Evolutionary conservation across 2,329 filamentous ascomycete species (phyloP).

Genomic region (Penicillium hordei): DNA sequence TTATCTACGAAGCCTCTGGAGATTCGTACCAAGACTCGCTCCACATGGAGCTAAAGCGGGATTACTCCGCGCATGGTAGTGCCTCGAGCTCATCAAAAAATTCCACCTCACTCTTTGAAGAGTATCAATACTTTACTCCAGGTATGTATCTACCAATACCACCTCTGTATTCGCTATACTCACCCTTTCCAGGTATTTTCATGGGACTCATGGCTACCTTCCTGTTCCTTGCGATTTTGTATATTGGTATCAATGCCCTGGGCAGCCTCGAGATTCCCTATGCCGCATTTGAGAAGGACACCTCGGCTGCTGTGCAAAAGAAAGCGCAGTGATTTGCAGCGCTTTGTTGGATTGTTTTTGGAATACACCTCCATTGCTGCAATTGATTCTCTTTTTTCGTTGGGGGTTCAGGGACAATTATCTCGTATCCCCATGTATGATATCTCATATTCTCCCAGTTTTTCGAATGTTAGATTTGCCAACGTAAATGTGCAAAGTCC

Average conservation of each 20-base stretch:
- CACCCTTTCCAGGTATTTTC: constrained; percentile 67
- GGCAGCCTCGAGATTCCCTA: constrained; percentile 85
- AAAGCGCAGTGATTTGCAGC: constrained; percentile 59
- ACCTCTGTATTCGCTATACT: constrained; percentile 8
- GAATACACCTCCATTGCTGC: constrained; percentile 8
- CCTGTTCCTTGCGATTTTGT: constrained; percentile 73
- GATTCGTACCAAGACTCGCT: constrained; percentile 55
- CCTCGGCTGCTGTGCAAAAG: constrained; percentile 84
- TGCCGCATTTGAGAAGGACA: constrained; percentile 94
- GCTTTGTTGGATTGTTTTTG: constrained; percentile 3
- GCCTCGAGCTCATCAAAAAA: constrained; percentile 39
- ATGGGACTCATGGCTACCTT: constrained; percentile 74
- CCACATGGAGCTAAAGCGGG: constrained; percentile 74
- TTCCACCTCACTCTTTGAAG: constrained; percentile 65
- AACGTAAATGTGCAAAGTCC: constrained; percentile 3
- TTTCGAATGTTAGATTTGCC: constrained; percentile 1
- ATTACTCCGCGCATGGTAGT: constrained; percentile 40
- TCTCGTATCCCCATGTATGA: constrained; percentile 23
- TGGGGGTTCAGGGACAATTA: constrained; percentile 10
- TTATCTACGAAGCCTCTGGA: constrained; percentile 63
- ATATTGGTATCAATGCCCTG: constrained; percentile 74
- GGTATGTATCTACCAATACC: constrained; percentile 53
- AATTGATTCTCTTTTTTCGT: constrained; percentile 4
- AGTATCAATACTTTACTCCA: constrained; percentile 91
- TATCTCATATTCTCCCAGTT: constrained; percentile 17